Evolutionary conservation across 495 filamentous ascomycete species (phyloP).

Genomic region (Xylaria venustula): DNA sequence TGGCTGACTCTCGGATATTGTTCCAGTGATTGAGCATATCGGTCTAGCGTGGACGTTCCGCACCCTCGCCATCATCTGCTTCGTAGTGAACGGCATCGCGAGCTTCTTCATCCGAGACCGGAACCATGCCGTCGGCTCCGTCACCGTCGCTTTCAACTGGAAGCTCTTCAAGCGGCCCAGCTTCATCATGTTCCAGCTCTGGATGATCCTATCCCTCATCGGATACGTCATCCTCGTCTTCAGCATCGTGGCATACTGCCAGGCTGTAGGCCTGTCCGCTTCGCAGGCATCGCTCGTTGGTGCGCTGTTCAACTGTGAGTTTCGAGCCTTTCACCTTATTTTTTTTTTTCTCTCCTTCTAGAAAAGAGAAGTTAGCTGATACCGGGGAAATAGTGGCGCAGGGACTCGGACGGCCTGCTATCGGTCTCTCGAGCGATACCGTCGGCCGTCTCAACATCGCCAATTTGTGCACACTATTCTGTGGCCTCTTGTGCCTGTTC

Average conservation of each 20-base stretch:
- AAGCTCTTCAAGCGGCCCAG: slow-evolving; percentile 58
- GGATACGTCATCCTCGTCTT: slow-evolving; percentile 73
- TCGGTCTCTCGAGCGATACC: slow-evolving; percentile 66
- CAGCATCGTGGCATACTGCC: slow-evolving; percentile 68
- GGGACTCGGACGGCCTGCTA: slow-evolving; percentile 55
- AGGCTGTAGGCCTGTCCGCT: slow-evolving; percentile 59
- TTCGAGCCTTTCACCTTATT: too few species aligned
- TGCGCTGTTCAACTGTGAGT: slow-evolving; percentile 69
- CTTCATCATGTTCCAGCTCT: slow-evolving; percentile 64
- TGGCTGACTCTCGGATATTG: neutral
- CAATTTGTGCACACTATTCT: slow-evolving; percentile 55
- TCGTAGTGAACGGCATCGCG: slow-evolving; percentile 57
- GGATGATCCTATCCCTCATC: slow-evolving; percentile 69
- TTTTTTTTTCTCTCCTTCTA: too few species aligned
- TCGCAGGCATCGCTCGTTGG: slow-evolving; percentile 68
- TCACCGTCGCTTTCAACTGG: slow-evolving; percentile 62
- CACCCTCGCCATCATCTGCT: slow-evolving; percentile 61
- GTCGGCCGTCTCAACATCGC: slow-evolving; percentile 70
- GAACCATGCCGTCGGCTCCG: slow-evolving; percentile 64
- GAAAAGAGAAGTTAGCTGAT: neutral
- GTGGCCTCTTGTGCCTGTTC: slow-evolving; percentile 59
- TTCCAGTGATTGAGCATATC: slow-evolving; percentile 52
- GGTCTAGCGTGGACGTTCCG: slow-evolving; percentile 66
- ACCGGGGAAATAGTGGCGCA: slow-evolving; percentile 34
- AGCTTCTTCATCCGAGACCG: slow-evolving; percentile 63